Evolutionary conservation across 441 rosid genomes (phyloP).

Genomic region (Raphanus hybrid): DNA sequence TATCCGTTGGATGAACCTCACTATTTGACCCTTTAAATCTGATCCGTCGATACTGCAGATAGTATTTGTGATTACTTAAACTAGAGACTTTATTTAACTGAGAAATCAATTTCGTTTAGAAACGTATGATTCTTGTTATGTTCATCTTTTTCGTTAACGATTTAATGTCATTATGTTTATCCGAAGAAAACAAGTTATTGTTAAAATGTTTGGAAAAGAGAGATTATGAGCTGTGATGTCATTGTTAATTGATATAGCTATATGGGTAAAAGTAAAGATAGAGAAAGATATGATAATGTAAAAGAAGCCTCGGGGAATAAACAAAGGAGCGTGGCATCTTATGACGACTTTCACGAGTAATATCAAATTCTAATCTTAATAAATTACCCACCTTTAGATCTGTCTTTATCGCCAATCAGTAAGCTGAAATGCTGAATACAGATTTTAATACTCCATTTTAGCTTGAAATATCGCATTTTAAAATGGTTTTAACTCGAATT

Average conservation of each 20-base stretch:
- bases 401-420: constrained; percentile 9
- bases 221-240: constrained; percentile 24
- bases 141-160: not conserved
- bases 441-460: not conserved
- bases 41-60: constrained; percentile 9
- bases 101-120: not conserved
- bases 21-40: not conserved
- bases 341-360: constrained; percentile 24
- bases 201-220: not conserved
- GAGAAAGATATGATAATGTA: constrained; percentile 6
- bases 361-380: not conserved
- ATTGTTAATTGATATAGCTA: not conserved
- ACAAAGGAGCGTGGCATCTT: constrained; percentile 29
- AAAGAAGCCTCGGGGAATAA: constrained; percentile 32
- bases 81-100: no score
- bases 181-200: not conserved
- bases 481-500: not conserved
- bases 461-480: not conserved
- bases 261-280: constrained; percentile 19
- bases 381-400: constrained; percentile 12
- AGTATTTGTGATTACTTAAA: not conserved
- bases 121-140: not conserved
- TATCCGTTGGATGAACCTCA: constrained; percentile 14
- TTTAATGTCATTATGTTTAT: not conserved
- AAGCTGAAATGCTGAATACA: not conserved